Conservation (phyloP, 2,329 filamentous ascomycete species). For the Monilinia vaccinii-corymbosi region DNA sequence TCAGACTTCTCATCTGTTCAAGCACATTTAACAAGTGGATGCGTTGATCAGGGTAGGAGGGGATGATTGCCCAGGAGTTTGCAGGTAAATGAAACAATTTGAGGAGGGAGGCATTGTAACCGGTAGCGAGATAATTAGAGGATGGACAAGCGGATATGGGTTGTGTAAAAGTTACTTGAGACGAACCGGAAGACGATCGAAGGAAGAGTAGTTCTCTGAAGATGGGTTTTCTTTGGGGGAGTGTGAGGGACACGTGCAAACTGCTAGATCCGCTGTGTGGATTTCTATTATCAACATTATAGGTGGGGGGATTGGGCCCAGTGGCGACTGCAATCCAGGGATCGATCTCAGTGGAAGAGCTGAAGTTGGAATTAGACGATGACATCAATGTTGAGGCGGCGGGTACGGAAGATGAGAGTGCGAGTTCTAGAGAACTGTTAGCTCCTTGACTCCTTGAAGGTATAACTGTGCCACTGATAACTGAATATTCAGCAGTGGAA, state of each 20-base stretch:
- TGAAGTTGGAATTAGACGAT: not conserved
- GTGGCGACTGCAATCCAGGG: not conserved
- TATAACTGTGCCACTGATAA: not conserved
- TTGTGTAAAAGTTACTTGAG: not conserved
- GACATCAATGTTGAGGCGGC: not conserved
- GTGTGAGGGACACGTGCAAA: not conserved
- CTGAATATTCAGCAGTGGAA: not conserved
- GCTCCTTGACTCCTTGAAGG: not conserved
- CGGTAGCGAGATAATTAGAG: not conserved
- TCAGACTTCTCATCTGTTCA: not conserved
- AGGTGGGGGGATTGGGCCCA: not conserved
- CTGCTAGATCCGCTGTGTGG: not conserved
- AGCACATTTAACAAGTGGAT: not conserved
- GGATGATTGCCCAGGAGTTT: not conserved
- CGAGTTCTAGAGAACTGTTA: not conserved
- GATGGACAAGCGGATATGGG: not conserved
- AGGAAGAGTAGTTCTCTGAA: not conserved
- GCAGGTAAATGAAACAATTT: not conserved
- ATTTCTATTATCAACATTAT: not conserved
- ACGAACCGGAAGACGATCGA: not conserved
- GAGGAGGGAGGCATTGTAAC: not conserved
- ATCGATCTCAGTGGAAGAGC: not conserved
- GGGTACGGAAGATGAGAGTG: not conserved
- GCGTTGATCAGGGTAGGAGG: not conserved
- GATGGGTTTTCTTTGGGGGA: not conserved